Conservation (phyloP, 2,329 filamentous ascomycete genomes). For the Aspergillaceae sp. region DNA sequence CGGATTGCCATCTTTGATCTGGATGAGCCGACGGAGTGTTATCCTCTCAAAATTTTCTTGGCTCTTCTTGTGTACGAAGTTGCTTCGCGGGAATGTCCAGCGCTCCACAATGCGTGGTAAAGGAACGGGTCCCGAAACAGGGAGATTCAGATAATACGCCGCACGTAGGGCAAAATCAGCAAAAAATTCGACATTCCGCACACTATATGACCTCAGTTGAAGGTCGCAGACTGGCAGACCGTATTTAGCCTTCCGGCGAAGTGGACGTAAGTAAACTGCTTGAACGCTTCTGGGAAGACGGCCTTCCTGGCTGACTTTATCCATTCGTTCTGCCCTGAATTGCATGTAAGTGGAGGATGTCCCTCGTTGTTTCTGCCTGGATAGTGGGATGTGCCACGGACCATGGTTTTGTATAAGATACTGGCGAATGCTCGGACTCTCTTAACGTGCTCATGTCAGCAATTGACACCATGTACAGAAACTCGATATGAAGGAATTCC, state of each 20-base stretch:
- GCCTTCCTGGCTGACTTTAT: constrained; percentile 25
- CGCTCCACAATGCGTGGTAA: constrained; percentile 79
- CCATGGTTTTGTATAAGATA: constrained; percentile 21
- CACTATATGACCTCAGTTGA: constrained; percentile 82
- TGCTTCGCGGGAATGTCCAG: constrained; percentile 83
- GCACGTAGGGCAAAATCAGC: constrained; percentile 88
- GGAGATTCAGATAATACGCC: constrained; percentile 85
- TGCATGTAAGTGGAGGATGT: not conserved
- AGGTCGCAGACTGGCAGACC: constrained; percentile 82
- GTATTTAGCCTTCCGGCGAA: constrained; percentile 64
- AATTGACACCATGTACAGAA: no score
- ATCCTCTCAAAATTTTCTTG: constrained; percentile 97
- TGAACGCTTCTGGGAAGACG: constrained; percentile 72
- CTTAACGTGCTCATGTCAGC: constrained; percentile 2
- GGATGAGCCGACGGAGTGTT: constrained; percentile 75
- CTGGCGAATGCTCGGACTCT: constrained; percentile 6
- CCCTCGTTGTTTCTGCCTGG: not conserved
- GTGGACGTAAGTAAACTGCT: constrained; percentile 74
- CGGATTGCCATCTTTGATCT: constrained; percentile 84
- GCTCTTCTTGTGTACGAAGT: constrained; percentile 94
- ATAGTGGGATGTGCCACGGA: constrained; percentile 8
- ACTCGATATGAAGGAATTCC: not conserved
- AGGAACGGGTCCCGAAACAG: constrained; percentile 75
- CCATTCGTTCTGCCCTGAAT: constrained; percentile 29
- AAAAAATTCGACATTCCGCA: constrained; percentile 88